Evolutionary conservation across 495 filamentous ascomycete species (phyloP).

Genomic region (Parachaetomium inaequale): DNA sequence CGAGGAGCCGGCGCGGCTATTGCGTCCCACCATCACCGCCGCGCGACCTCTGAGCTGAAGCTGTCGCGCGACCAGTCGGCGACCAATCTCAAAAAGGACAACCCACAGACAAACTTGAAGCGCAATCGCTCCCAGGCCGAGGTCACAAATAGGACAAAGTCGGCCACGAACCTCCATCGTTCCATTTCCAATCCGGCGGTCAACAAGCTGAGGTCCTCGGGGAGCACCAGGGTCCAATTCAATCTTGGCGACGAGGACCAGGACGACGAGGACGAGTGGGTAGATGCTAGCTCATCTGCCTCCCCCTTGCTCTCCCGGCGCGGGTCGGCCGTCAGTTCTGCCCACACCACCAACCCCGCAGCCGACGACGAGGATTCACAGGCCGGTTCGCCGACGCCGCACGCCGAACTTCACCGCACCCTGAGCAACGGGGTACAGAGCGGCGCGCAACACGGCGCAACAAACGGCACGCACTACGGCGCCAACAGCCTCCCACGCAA

Average conservation of each 20-base stretch:
- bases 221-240: slow-evolving; percentile 47
- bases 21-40: slow-evolving; percentile 43
- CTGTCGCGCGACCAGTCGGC: slow-evolving; percentile 34
- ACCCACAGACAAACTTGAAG: slow-evolving; percentile 44
- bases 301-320: slow-evolving; percentile 53
- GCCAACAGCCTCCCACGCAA: slow-evolving; percentile 26
- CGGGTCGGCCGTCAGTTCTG: slow-evolving; percentile 42
- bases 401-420: background rate
- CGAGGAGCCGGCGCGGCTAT: slow-evolving; percentile 26
- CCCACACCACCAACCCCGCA: slow-evolving; percentile 29
- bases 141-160: slow-evolving; percentile 47
- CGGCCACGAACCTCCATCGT: slow-evolving; percentile 44
- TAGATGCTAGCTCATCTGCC: slow-evolving; percentile 53
- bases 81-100: slow-evolving; percentile 45
- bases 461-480: slow-evolving; percentile 5
- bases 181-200: slow-evolving; percentile 42
- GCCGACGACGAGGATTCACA: slow-evolving; percentile 19
- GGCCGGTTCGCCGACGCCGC: background rate
- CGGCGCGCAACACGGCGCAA: slow-evolving; percentile 10
- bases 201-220: slow-evolving; percentile 32
- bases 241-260: slow-evolving; percentile 49
- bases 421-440: background rate
- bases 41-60: slow-evolving; percentile 42
- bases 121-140: slow-evolving; percentile 49
- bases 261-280: slow-evolving; percentile 51